Evolutionary conservation across 257 asterid species (phyloP), one percentile per base, ranked within the genome.

Genomic region (Solanum medicagineum): DNA sequence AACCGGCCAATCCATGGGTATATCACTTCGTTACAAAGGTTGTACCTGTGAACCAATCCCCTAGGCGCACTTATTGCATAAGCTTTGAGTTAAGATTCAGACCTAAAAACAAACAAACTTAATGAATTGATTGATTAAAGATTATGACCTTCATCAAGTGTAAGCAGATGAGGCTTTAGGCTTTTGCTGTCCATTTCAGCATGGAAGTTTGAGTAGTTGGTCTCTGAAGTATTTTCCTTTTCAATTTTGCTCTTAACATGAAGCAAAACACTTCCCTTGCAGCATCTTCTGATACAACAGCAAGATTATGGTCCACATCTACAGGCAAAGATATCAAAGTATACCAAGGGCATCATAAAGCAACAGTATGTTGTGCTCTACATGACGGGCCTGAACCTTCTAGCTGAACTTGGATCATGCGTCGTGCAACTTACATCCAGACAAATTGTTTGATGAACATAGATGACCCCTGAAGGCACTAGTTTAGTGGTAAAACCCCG

Each of bases 251-350:
- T 77, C 63, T 51, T 51, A 32, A 51, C 44, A 53, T 53, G 17
- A 51, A 51, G 29, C 47, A 79, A 51, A 16, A 51, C 63, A 53
- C 17, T 53, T 17, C 49, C 47, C 12, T 65, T 85, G 93, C 96
- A 96, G 99, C 98, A 86, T 96, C 98, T 65, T 96, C 99, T 14
- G 99, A 96, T 89, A 83, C 94, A 36, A 96, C 99, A 11, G 97
- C 99, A 80, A 91, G 95, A 87, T 87, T 96, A 84, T 96, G 99
- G 99, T 93, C 97, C 16, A 90, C 92, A 93, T 81, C 95, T 45
- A 81, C 89, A 8, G 98, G 98, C 32, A 95, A 95, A 90, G 98
- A 95, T 84, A 93, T 96, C 68, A 94, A 92, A 91, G 94, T 91
- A 79, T 96, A 95, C 89, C 91, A 89, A 88, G 97, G 99, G 63